A percentile compares a stretch with the other conserved stretches of the same genome.
phyloP scores from a whole-genome alignment of 148 eudicot genomes.

The Vaccinium myrtillus region DNA sequence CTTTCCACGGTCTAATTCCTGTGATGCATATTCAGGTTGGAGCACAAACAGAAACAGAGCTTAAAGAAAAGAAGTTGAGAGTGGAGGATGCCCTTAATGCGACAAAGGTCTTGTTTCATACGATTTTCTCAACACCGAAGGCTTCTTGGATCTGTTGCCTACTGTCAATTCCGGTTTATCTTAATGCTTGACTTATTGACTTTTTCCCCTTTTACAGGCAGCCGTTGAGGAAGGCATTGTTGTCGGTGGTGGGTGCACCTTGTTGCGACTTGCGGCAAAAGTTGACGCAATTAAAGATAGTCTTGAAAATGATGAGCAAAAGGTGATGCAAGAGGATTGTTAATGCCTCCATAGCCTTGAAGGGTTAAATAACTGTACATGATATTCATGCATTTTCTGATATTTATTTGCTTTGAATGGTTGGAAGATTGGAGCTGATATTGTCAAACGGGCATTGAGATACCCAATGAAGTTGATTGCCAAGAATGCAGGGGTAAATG shows the following conservation, averaged over 20 bases:
- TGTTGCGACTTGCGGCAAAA: constrained; percentile 53
- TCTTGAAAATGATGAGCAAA: constrained; percentile 60
- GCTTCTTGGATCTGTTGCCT: background rate
- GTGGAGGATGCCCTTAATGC: constrained; percentile 83
- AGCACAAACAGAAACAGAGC: constrained; percentile 78
- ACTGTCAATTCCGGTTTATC: background rate
- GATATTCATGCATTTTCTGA: background rate
- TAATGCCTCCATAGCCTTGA: background rate
- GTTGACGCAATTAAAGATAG: constrained; percentile 53
- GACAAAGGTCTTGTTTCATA: constrained; percentile 41
- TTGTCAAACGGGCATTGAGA: constrained; percentile 35
- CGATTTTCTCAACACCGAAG: background rate
- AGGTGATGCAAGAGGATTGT: constrained; percentile 29
- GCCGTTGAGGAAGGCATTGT: constrained; percentile 85
- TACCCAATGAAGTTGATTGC: constrained; percentile 64
- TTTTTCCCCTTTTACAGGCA: constrained; percentile 41
- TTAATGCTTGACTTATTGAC: background rate
- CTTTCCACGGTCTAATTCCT: background rate
- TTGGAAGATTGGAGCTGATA: constrained; percentile 59
- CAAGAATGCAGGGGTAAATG: constrained; percentile 65
- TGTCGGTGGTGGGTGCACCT: constrained; percentile 75
- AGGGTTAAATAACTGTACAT: background rate
- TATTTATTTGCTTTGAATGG: constrained; percentile 1
- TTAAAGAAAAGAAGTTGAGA: constrained; percentile 73
- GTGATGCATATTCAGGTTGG: constrained; percentile 45